Evolutionary conservation across 345 rosid genomes (phyloP).

Genomic region (rapeseed (Brassica napus)): DNA sequence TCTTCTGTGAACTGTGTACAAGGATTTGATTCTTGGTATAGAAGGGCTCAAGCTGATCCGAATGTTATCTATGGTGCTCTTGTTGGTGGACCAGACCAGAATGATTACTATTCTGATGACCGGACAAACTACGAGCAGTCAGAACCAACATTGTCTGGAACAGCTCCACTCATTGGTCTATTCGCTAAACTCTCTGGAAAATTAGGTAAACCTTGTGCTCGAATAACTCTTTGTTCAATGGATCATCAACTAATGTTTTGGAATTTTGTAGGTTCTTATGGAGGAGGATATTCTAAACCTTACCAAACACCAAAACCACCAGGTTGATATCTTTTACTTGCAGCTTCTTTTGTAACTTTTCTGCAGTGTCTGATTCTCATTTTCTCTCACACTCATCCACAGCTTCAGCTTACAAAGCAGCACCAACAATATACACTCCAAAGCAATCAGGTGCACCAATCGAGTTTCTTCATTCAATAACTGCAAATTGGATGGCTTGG

Average conservation of each 20-base stretch:
- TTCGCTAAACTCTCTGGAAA: slow-evolving; percentile 46
- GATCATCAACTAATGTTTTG: slow-evolving; percentile 9
- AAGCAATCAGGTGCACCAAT: slow-evolving; percentile 43
- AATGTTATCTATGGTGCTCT: slow-evolving; percentile 54
- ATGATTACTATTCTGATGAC: slow-evolving; percentile 53
- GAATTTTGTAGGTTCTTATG: slow-evolving; percentile 41
- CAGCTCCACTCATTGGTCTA: slow-evolving; percentile 59
- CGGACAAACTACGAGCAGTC: slow-evolving; percentile 59
- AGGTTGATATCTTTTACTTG: neutral
- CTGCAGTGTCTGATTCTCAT: neutral
- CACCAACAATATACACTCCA: slow-evolving; percentile 33
- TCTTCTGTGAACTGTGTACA: slow-evolving; percentile 50
- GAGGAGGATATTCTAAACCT: slow-evolving; percentile 15
- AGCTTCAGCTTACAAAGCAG: slow-evolving; percentile 38
- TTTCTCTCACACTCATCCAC: neutral
- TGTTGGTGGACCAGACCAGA: slow-evolving; percentile 67
- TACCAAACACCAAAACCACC: slow-evolving; percentile 20
- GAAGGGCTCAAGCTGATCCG: slow-evolving; percentile 40
- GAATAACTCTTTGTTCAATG: neutral
- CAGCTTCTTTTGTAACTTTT: neutral
- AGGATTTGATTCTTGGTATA: slow-evolving; percentile 62
- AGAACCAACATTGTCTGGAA: slow-evolving; percentile 66
- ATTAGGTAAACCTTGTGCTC: slow-evolving; percentile 27
- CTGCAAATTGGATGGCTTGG: slow-evolving; percentile 55
- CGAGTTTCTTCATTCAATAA: slow-evolving; percentile 68